Conservation (phyloP, 73 alveolate species). For the Paramecium primaurelia region DNA sequence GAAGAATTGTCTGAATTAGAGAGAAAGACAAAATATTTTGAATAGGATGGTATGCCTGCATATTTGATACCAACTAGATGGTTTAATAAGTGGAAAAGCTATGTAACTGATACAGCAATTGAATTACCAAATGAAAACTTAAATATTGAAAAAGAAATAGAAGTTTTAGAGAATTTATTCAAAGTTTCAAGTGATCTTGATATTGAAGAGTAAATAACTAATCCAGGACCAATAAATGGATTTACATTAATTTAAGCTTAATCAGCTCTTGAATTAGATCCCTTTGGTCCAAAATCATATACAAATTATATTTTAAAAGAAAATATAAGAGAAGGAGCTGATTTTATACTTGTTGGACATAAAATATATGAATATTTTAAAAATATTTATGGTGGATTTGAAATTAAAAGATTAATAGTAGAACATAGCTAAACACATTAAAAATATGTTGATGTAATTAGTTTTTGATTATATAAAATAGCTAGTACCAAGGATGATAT, state of each 20-base stretch:
- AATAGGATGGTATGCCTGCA: constrained; percentile 34
- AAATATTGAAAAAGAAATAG: neutral
- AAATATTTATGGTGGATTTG: constrained; percentile 52
- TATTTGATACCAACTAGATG: constrained; percentile 50
- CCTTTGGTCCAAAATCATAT: neutral
- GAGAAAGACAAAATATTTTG: neutral
- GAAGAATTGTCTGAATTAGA: neutral
- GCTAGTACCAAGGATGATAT: constrained; percentile 9
- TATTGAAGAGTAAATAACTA: neutral
- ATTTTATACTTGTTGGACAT: constrained; percentile 19
- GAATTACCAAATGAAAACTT: neutral
- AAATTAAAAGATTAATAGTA: constrained; percentile 31
- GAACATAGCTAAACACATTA: neutral
- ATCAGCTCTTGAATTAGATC: neutral
- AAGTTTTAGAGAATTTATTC: neutral
- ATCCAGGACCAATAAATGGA: constrained; percentile 62
- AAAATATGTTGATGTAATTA: constrained; percentile 64
- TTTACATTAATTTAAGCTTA: neutral
- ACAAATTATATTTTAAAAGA: constrained; percentile 36
- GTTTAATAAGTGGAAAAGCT: constrained; percentile 55
- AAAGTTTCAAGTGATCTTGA: constrained; percentile 25
- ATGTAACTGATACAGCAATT: neutral
- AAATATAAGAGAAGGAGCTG: constrained; percentile 45
- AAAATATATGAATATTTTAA: constrained; percentile 24
- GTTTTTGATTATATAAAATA: neutral